These are phyloP conservation scores for Vaccinium vitisidaea DNA, from an alignment of 148 eudicot species.

Conservation along the genomic window DNA sequence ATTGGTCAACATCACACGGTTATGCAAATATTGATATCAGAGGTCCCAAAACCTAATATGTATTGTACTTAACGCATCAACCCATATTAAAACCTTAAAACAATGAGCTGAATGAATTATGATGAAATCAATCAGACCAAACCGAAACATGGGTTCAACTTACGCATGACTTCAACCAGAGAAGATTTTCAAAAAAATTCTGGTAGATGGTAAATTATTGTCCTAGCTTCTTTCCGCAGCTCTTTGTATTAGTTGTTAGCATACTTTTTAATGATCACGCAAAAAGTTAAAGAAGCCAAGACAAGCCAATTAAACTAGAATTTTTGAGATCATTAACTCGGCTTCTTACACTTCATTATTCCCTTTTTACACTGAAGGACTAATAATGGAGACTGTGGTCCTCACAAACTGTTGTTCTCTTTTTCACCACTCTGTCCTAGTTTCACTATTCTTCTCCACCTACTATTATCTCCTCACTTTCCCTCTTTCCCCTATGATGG, in stretches of 20 bases:
- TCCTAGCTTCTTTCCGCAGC: neutral
- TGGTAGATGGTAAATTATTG: neutral
- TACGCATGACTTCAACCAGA: neutral
- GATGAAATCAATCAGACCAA: neutral
- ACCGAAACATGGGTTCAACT: neutral
- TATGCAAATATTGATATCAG: neutral
- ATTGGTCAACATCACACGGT: neutral
- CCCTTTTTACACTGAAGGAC: constrained; percentile 13
- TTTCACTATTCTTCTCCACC: constrained; percentile 14
- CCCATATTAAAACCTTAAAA: neutral
- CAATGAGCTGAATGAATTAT: neutral
- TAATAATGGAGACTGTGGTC: constrained; percentile 40
- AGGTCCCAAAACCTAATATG: neutral
- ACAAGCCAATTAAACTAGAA: constrained; percentile 5
- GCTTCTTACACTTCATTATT: constrained; percentile 17
- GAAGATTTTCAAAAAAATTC: neutral
- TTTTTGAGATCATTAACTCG: neutral
- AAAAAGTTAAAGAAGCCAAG: neutral
- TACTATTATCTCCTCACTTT: constrained; percentile 12
- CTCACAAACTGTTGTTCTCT: constrained; percentile 24
- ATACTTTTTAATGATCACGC: neutral
- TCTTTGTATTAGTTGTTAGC: neutral
- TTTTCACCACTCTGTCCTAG: constrained; percentile 9
- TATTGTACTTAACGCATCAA: neutral
- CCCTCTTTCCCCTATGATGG: constrained; percentile 24